Percentiles rank a stretch among this genome's conserved stretches.
phyloP scores from a whole-genome alignment of 805 yeast species.

The Kazachstania kunashirensis region DNA sequence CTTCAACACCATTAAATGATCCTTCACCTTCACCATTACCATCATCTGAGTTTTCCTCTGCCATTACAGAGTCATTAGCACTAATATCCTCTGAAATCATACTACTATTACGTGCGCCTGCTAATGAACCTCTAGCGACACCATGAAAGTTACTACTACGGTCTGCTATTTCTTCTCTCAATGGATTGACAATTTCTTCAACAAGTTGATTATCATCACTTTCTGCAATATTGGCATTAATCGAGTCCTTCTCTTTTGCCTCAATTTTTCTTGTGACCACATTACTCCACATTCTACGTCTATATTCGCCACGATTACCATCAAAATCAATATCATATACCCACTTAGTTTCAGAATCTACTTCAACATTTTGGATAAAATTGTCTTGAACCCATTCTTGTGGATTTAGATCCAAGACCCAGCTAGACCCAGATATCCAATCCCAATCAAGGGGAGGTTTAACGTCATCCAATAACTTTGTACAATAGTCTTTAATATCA shows the following conservation, averaged over 20 bases:
- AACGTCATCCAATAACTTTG: slow-evolving; percentile 29
- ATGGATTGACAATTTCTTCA: slow-evolving; percentile 16
- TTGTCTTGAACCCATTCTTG: slow-evolving; percentile 50
- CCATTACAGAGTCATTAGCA: background rate
- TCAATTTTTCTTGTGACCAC: slow-evolving; percentile 21
- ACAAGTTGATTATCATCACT: slow-evolving; percentile 2
- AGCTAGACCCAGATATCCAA: slow-evolving; percentile 37
- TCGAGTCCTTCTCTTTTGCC: background rate
- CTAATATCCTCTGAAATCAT: background rate
- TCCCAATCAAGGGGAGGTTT: slow-evolving; percentile 54
- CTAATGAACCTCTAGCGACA: slow-evolving; percentile 20
- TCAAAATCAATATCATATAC: slow-evolving; percentile 51
- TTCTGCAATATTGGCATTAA: background rate
- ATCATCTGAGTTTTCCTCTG: background rate
- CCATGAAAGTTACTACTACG: slow-evolving; percentile 11
- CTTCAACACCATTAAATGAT: slow-evolving; percentile 2
- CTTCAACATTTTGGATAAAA: slow-evolving; percentile 43
- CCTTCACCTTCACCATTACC: background rate
- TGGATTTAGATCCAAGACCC: slow-evolving; percentile 63
- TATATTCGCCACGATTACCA: slow-evolving; percentile 30
- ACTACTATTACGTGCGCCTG: slow-evolving; percentile 10
- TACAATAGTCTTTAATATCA: slow-evolving; percentile 13
- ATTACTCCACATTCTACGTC: slow-evolving; percentile 65
- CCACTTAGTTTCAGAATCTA: slow-evolving; percentile 77
- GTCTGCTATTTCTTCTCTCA: slow-evolving; percentile 9